These are phyloP conservation scores for Mycena rebaudengoi DNA, from an alignment of 768 basidiomycete species.

Conservation along the genomic window DNA sequence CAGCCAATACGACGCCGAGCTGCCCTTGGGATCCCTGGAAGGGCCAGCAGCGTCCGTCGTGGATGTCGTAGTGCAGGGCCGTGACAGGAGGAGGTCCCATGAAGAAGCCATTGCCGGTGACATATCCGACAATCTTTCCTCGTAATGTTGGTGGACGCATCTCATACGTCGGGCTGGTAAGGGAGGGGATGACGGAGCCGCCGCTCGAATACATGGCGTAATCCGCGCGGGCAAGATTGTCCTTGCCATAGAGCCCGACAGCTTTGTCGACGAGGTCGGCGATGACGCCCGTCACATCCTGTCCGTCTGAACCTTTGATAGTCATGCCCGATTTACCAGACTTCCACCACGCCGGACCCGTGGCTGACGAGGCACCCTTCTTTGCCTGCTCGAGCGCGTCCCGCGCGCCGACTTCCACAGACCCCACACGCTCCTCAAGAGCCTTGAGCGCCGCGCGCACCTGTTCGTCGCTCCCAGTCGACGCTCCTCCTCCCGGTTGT, in stretches of 20 bases:
- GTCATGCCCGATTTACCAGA: constrained; percentile 59
- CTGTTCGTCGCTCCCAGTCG: constrained; percentile 58
- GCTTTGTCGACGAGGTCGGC: constrained; percentile 80
- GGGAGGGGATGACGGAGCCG: constrained; percentile 78
- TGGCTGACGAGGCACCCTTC: constrained; percentile 22
- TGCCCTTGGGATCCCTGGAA: constrained; percentile 83
- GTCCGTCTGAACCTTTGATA: constrained; percentile 80
- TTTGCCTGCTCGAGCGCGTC: constrained; percentile 22
- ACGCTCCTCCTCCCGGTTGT: constrained; percentile 22
- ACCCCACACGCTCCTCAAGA: constrained; percentile 70
- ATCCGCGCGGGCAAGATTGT: constrained; percentile 83
- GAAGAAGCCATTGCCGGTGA: constrained; percentile 69
- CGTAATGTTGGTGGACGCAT: constrained; percentile 61
- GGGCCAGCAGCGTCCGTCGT: constrained; percentile 93
- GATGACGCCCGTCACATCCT: constrained; percentile 75
- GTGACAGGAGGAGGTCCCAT: constrained; percentile 86
- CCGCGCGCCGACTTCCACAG: constrained; percentile 43
- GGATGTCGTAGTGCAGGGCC: constrained; percentile 86
- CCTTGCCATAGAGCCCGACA: constrained; percentile 73
- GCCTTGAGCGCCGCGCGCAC: constrained; percentile 59
- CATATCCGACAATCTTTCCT: constrained; percentile 57
- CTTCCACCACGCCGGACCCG: constrained; percentile 77
- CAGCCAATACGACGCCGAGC: constrained; percentile 81
- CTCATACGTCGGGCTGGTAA: constrained; percentile 85
- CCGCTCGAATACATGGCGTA: constrained; percentile 88